A percentile compares a stretch with the other conserved stretches of the same genome.
Conservation (phyloP, 2,329 filamentous ascomycete species). For the Aspergillus nomiae region DNA sequence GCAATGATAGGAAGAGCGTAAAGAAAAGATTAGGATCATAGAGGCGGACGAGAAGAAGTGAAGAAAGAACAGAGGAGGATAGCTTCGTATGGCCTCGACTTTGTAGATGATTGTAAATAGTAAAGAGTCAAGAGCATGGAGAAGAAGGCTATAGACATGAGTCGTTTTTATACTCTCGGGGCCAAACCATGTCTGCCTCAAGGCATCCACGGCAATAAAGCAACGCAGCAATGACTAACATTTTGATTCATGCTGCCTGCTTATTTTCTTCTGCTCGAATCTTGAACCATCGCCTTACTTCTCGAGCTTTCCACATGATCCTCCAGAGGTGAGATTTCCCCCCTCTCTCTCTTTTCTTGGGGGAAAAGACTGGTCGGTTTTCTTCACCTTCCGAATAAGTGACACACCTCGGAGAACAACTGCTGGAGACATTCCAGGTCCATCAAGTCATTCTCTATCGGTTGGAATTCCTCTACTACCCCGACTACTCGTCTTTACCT, state of each 20-base stretch:
- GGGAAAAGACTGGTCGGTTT: background rate
- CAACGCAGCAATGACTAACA: constrained; percentile 1
- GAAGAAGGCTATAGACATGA: background rate
- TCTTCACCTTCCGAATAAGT: background rate
- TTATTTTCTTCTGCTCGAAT: background rate
- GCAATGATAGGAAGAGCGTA: background rate
- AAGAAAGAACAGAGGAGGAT: background rate
- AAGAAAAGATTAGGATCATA: background rate
- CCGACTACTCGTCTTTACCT: too few species aligned
- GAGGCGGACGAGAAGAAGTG: background rate
- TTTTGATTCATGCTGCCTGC: constrained; percentile 3
- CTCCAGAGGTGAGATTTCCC: too few species aligned
- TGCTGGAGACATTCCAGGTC: background rate
- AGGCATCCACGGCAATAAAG: background rate
- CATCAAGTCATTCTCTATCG: background rate
- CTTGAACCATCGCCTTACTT: background rate
- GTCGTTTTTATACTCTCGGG: background rate
- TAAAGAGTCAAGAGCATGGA: background rate
- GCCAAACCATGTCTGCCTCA: constrained; percentile 4
- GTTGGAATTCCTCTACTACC: background rate
- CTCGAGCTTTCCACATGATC: background rate
- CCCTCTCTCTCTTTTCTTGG: background rate
- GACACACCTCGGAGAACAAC: background rate
- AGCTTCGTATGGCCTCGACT: background rate
- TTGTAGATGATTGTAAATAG: background rate